Base-by-base conservation (phyloP, 441 rosid species). In the Arabidopsis hybrid region DNA sequence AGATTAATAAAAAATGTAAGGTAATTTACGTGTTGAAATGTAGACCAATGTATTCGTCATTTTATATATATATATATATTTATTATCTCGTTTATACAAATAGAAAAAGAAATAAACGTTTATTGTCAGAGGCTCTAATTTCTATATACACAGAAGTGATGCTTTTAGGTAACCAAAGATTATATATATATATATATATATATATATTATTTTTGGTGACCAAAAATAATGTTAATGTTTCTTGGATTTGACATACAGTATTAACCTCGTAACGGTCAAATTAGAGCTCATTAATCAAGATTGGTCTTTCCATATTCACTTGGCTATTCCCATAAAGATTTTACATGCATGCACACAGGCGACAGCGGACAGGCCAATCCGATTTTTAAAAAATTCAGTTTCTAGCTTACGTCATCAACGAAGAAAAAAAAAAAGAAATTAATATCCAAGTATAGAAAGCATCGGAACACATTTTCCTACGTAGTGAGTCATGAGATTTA, bases 241-340 rank as follows among this genome's bases (percentile, higher is more conserved):
- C 47, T 74, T 42, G 53, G 53, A 39, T 73, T 47, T 49, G 57
- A 18, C 21, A 65, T 38, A 65, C 18, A 31, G 32, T 31, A 31
- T 6, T 65, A 73, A 38, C 71, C 53, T 73, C 60, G 52, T 47
- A 56, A 66, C 36, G 45, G 36, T 73, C 59, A 65, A 73, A 36
- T 14, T 34, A 65, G 58, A 65, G 52, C 43, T 57, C 60, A 13
- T 11, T n/a, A 39, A 49, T 65, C 66, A 35, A 73, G 55, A 34
- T 40, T 60, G 47, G 53, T 60, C 7, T 61, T 72, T 40, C 39
- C 32, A 31, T 67, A 65, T 32, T 6, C 18, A 35, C 75, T 55
- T 43, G n/a, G 49, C 26, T 52, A 40, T 40, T 40, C 50, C 60
- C 67, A 51, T 62, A 45, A 17, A 34, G 40, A 39, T 50, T 17